phyloP scores from a whole-genome alignment of 257 asterid genomes.

The Eustoma russellianum region DNA sequence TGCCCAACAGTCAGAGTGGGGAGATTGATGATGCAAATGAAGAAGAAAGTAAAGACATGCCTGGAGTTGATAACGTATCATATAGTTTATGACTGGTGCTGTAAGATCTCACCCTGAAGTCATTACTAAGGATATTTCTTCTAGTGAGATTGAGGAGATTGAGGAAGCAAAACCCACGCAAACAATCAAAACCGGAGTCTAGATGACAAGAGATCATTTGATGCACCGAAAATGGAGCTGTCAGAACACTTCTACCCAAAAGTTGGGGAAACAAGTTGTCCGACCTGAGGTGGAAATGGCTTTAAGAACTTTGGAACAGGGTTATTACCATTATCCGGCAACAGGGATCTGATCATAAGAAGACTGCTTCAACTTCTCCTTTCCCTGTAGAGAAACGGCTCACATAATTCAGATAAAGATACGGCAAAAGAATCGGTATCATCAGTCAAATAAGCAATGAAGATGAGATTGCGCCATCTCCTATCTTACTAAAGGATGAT shows the following conservation, averaged over 20 bases:
- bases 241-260: constrained; percentile 3
- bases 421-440: constrained; percentile 15
- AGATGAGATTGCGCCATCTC: constrained; percentile 8
- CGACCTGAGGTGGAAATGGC: constrained; percentile 40
- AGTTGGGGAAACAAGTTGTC: constrained; percentile 14
- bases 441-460: constrained; percentile 12
- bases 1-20: constrained; percentile 25
- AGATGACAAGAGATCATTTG: constrained; percentile 6
- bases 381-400: constrained; percentile 5
- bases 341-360: constrained; percentile 15
- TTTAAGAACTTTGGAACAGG: constrained; percentile 55
- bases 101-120: no score
- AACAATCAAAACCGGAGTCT: constrained; percentile 11
- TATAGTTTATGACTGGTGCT: constrained; percentile 6
- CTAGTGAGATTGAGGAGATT: constrained; percentile 35
- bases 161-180: constrained; percentile 29
- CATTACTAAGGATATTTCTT: no score
- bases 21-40: constrained; percentile 35
- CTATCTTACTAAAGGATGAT: constrained; percentile 13
- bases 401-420: constrained; percentile 12
- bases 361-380: constrained; percentile 6
- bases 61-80: constrained; percentile 11
- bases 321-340: constrained; percentile 43
- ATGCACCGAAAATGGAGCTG: constrained; percentile 3
- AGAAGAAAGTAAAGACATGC: constrained; percentile 16